phyloP scores from a whole-genome alignment of 2,329 filamentous ascomycete genomes.

The Colletotrichum musae region DNA sequence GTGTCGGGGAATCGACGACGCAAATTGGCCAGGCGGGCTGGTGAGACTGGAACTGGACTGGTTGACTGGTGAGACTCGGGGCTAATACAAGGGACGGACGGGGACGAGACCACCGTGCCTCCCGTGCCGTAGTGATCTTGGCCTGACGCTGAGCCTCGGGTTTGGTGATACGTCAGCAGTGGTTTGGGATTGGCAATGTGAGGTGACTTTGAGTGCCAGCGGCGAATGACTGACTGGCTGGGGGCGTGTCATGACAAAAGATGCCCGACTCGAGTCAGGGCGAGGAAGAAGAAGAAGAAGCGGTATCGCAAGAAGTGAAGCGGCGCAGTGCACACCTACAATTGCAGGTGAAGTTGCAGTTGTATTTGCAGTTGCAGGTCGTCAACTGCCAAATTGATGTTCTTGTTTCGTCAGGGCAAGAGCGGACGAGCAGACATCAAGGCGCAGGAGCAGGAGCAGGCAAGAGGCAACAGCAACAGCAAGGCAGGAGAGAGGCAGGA shows the following conservation, averaged over 20 bases:
- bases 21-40: constrained; percentile 9
- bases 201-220: constrained; percentile 28
- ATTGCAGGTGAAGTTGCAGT: constrained; percentile 8
- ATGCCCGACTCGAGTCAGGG: constrained; percentile 30
- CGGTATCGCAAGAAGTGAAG: background rate
- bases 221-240: background rate
- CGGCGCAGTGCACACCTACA: constrained; percentile 15
- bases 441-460: background rate
- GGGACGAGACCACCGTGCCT: constrained; percentile 8
- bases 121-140: background rate
- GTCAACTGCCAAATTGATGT: background rate
- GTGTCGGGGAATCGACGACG: background rate
- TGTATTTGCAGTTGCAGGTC: background rate
- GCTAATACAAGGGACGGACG: background rate
- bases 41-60: background rate
- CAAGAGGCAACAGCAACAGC: background rate
- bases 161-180: constrained; percentile 30
- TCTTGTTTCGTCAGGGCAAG: background rate
- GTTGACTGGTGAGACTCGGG: constrained; percentile 25
- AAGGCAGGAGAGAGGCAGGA: background rate
- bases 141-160: no score
- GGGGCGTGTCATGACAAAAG: constrained; percentile 2
- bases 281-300: constrained; percentile 16
- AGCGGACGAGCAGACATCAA: background rate
- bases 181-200: constrained; percentile 25